Base-by-base conservation (phyloP, 2,329 filamentous ascomycete species). In the Chalaropsis ovoidea region DNA sequence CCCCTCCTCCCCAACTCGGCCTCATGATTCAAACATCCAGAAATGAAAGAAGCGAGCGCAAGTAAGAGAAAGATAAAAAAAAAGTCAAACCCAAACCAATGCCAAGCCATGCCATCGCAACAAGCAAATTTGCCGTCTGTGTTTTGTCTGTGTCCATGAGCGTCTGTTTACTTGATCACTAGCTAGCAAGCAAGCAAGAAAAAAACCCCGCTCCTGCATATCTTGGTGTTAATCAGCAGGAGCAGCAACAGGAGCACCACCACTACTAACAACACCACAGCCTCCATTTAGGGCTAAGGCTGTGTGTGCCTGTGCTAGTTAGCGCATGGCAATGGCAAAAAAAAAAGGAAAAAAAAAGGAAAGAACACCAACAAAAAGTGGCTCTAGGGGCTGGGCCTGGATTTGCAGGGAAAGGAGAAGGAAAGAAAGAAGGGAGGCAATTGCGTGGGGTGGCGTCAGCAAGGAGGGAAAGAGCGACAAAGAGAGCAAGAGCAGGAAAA, bases 21-120 rank as follows among this genome's bases (percentile, higher is more conserved):
- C 47, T 49, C 27, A 56, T 35, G 52, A 56, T 56, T 56, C 52
- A 27, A 17, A 15, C 1, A 35, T 35, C 17, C 3, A 56, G 52
- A 56, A 35, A 35, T 22, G 52, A 56, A 22, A 56, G 27, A 56
- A 56, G 52, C 52, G 52, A 56, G 52, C 52, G 52, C 52, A 35
- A 56, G 52, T 56, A 56, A 56, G 52, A 56, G 52, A 56, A 35
- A 17, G 52, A 56, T 35, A 56, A 31, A 31, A 31, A 56, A 31
- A 31, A 31, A 2, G 3, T 6, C 31, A 31, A 31, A 49, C 15
- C 13, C 52, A 31, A 56, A 19, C 52, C 52, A 31, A 56, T 56
- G 52, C 52, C 22, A 56, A 56, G 52, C 24, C 52, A 19, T 56
- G 52, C 52, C 52, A 35, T 35, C 27, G 52, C 52, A 56, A 15